These are phyloP conservation scores for Physaria fendleri DNA, from an alignment of 345 rosid species.

Conservation along the genomic window DNA sequence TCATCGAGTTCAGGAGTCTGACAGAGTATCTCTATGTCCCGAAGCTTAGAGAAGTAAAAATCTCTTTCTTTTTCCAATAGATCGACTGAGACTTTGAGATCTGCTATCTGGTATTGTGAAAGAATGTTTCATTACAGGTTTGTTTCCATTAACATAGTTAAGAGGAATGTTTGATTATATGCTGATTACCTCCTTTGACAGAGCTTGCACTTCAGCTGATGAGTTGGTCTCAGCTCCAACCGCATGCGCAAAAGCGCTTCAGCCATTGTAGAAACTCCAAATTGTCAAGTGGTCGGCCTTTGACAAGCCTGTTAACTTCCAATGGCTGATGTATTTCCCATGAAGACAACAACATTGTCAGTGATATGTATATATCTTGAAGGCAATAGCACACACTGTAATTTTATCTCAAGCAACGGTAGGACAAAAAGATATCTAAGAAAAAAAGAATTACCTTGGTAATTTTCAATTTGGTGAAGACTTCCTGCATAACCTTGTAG, in stretches of 20 bases:
- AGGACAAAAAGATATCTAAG: not conserved
- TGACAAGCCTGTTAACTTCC: slow-evolving; percentile 89
- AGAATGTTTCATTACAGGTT: too few species aligned
- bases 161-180: too few species aligned
- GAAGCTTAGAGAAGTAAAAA: too few species aligned
- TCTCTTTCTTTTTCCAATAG: too few species aligned
- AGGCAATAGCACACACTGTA: not conserved
- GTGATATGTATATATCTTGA: not conserved
- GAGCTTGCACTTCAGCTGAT: too few species aligned
- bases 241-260: slow-evolving; percentile 86
- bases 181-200: too few species aligned
- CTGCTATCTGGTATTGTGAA: too few species aligned
- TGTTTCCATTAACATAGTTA: too few species aligned
- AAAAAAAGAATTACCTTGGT: slow-evolving; percentile 50
- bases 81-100: too few species aligned
- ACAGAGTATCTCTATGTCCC: too few species aligned
- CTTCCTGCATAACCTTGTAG: slow-evolving; percentile 95
- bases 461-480: slow-evolving; percentile 83
- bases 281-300: slow-evolving; percentile 92
- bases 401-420: not conserved
- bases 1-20: too few species aligned
- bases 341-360: not conserved
- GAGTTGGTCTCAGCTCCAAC: too few species aligned
- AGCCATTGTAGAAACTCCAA: slow-evolving; percentile 98
- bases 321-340: slow-evolving; percentile 49